Percentiles rank a stretch among this genome's conserved stretches.
Conservation (phyloP, 768 basidiomycete species). For the Hygrophorus pudorinus region DNA sequence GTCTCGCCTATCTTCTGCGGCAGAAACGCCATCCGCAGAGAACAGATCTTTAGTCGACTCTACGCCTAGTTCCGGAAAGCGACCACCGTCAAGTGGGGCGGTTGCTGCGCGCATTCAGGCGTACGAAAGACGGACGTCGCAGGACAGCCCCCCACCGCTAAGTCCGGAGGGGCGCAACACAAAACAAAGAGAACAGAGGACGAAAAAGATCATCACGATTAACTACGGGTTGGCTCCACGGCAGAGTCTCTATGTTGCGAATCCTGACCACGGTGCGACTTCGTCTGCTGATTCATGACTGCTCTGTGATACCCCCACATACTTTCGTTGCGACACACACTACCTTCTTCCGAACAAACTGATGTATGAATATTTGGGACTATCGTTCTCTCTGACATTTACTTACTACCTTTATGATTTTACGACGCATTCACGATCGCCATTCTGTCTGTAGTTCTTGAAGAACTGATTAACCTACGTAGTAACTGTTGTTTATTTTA, state of each 20-base stretch:
- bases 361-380: background rate
- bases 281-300: slow-evolving; percentile 14
- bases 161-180: slow-evolving; percentile 19
- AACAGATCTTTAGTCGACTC: no score
- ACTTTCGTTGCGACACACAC: background rate
- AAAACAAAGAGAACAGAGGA: slow-evolving; percentile 31
- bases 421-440: background rate
- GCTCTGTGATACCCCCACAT: background rate
- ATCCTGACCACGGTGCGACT: slow-evolving; percentile 39
- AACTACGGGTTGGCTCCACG: slow-evolving; percentile 61
- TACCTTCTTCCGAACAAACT: no score
- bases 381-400: background rate
- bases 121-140: slow-evolving; percentile 52
- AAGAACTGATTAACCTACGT: background rate
- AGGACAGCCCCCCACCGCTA: slow-evolving; percentile 23
- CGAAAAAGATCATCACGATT: slow-evolving; percentile 27
- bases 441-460: slow-evolving; percentile 2
- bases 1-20: background rate
- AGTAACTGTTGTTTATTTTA: background rate
- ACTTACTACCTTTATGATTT: background rate
- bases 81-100: slow-evolving; percentile 15
- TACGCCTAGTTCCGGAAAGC: slow-evolving; percentile 3
- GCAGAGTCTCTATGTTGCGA: slow-evolving; percentile 60
- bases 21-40: no score
- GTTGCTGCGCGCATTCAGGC: slow-evolving; percentile 46